Conservation (phyloP, 257 asterid genomes). For the Lavandula angustifolia region DNA sequence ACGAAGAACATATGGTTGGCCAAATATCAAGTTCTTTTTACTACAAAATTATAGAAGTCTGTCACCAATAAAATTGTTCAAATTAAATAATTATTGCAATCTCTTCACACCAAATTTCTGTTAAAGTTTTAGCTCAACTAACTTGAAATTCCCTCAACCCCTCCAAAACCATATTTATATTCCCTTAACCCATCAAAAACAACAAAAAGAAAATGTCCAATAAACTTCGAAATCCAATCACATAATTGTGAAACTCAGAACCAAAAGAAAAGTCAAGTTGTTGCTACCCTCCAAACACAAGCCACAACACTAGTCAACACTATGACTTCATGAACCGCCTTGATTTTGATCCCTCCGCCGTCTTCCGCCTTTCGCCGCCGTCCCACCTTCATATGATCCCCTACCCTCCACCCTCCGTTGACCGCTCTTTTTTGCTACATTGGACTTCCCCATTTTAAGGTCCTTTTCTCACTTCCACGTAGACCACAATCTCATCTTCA, state of each 20-base stretch:
- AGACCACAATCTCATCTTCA: neutral
- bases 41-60: neutral
- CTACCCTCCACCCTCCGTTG: conserved; percentile 22
- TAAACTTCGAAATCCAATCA: conserved; percentile 1
- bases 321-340: conserved; percentile 8
- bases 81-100: neutral
- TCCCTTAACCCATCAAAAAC: neutral
- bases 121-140: too few relatives aligned
- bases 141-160: too few relatives aligned
- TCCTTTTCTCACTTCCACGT: conserved; percentile 18
- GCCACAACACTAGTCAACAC: conserved; percentile 23
- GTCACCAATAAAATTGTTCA: neutral
- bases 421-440: conserved; percentile 23
- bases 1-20: too few relatives aligned
- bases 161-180: neutral
- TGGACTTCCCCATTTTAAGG: conserved; percentile 8
- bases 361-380: conserved; percentile 28
- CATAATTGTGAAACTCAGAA: neutral
- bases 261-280: conserved; percentile 29
- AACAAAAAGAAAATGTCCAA: neutral
- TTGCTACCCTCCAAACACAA: conserved; percentile 28
- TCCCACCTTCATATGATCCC: conserved; percentile 6
- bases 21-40: neutral
- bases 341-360: conserved; percentile 13
- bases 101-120: neutral